phyloP scores from a whole-genome alignment of 805 yeast genomes.

The Priceomyces medius region DNA sequence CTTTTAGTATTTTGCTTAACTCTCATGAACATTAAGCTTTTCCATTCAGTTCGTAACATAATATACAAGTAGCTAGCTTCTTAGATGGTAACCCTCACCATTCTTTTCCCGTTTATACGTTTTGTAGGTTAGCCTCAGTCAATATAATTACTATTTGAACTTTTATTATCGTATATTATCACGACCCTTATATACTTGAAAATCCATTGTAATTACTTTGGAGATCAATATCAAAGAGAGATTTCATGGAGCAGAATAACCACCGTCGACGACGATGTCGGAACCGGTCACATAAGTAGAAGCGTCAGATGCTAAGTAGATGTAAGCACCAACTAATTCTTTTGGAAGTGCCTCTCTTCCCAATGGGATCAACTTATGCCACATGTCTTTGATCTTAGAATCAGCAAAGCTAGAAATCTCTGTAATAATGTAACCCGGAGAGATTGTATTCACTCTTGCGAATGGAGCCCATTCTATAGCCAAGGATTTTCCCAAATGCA shows the following conservation, averaged over 20 bases:
- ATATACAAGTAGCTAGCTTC: background rate
- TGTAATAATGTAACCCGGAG: conserved; percentile 45
- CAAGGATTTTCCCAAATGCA: conserved; percentile 43
- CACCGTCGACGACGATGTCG: conserved; percentile 48
- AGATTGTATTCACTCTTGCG: conserved; percentile 42
- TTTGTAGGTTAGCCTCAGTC: conserved; percentile 1
- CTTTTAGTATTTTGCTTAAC: conserved; percentile 22
- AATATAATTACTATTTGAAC: background rate
- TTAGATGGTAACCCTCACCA: background rate
- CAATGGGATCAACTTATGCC: conserved; percentile 43
- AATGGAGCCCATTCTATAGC: conserved; percentile 51
- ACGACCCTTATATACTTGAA: background rate
- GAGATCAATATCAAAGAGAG: background rate
- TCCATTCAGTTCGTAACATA: conserved; percentile 3
- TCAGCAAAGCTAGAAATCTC: conserved; percentile 39
- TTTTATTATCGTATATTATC: background rate
- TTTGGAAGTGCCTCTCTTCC: conserved; percentile 46
- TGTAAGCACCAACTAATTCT: conserved; percentile 47
- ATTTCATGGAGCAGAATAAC: conserved; percentile 37
- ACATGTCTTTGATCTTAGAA: conserved; percentile 29
- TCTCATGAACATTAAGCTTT: background rate
- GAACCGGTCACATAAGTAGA: conserved; percentile 45
- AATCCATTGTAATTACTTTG: background rate
- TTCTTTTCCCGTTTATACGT: conserved; percentile 1
- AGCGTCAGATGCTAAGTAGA: conserved; percentile 45